Evolutionary conservation across 441 rosid genomes (phyloP).

Genomic region (Cnidoscolus chayamansa): DNA sequence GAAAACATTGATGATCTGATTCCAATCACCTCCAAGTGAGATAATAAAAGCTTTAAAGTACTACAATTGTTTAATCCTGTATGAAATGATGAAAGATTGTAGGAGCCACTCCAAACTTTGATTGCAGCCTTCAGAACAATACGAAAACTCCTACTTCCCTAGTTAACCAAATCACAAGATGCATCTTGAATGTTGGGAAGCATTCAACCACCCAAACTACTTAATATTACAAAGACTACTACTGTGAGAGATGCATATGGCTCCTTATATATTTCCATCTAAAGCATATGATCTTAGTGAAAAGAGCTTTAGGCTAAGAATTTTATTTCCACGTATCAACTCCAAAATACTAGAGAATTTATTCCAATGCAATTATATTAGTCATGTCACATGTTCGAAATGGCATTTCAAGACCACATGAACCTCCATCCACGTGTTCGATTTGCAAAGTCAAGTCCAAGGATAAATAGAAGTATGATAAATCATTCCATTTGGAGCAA

Average conservation of each 20-base stretch:
- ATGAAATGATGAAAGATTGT: not conserved
- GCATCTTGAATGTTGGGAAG: not conserved
- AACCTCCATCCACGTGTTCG: not conserved
- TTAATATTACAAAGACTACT: not conserved
- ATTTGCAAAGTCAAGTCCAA: constrained; percentile 9
- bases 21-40: too few species aligned
- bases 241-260: too few species aligned
- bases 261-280: not conserved
- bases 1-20: too few species aligned
- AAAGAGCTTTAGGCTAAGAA: not conserved
- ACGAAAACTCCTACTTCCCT: not conserved
- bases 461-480: not conserved
- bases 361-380: not conserved
- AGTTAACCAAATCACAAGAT: not conserved
- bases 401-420: not conserved
- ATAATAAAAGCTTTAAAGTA: too few species aligned
- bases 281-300: not conserved
- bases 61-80: too few species aligned
- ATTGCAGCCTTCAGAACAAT: not conserved
- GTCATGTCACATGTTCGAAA: not conserved
- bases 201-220: not conserved
- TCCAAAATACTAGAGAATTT: not conserved
- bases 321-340: not conserved
- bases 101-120: not conserved
- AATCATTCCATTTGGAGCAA: not conserved